Base-by-base conservation (phyloP, 2,329 filamentous ascomycete species). In the Calonectria montana region DNA sequence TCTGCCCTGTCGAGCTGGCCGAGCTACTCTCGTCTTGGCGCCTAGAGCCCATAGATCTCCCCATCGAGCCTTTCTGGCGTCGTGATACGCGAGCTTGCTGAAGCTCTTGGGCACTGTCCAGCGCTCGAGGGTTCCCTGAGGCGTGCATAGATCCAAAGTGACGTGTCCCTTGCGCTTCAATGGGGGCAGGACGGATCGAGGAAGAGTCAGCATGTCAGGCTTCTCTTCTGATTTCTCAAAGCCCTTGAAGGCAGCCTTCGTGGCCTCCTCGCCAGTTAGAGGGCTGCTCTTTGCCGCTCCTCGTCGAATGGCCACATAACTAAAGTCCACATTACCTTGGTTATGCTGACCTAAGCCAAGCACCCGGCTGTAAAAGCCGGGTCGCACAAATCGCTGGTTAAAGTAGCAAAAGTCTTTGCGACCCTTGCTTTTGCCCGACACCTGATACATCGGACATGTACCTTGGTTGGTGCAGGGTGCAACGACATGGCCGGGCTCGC, bases 11-110 rank as follows among this genome's bases (percentile, higher is more conserved):
- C 91, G 89, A 50, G 94, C 84, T 16, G 85, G 87, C 57, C 94
- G 87, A 2, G 83, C 80, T 4, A 93, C 89, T 15, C 95, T 89
- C 0, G 95, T 97, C 88, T 98, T 98, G 25, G 96, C 96, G 0
- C 97, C 97, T 0, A 98, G 87, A 0, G 96, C 95, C 97, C 97
- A 99, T 12, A 98, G 87, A 81, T 98, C 97, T 45, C 97, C 97
- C 97, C 96, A 98, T 65, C 86, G 86, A 0, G 93, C 90, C 85
- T 99, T 99, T 73, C 97, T 91, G 41, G 97, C 97, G 81, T 98
- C 97, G 78, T 94, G 94, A 85, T 96, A 98, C 1, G 95, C 95
- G 78, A 93, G 91, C 77, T 90, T 92, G 82, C 92, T 93, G 83
- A 93, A 97, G 71, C 92, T 95, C 77, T 92, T 92, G 2, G 96